Percentiles rank a stretch among this genome's conserved stretches.
Evolutionary conservation across 306 rosid species (phyloP).

Genomic region (Castanospermum australe): DNA sequence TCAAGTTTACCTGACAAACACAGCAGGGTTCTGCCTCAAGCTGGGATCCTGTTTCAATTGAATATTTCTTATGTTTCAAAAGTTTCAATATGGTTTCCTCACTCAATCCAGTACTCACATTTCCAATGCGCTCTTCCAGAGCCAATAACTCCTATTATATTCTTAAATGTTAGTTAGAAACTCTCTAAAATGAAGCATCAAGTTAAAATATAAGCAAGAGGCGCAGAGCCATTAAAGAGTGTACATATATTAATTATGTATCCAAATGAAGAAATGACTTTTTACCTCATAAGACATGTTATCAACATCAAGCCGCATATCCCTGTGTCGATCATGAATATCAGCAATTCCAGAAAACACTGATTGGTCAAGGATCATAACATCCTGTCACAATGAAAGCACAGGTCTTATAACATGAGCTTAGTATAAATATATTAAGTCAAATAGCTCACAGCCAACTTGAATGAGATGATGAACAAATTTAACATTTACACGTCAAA

Average conservation of each 20-base stretch:
- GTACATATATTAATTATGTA: background rate
- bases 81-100: constrained; percentile 64
- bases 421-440: background rate
- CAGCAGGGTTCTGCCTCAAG: constrained; percentile 83
- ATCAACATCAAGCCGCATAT: constrained; percentile 97
- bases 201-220: background rate
- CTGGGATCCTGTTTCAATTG: constrained; percentile 39
- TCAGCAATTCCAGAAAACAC: constrained; percentile 85
- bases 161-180: background rate
- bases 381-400: constrained; percentile 61
- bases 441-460: constrained; percentile 1
- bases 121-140: constrained; percentile 95
- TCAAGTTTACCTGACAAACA: constrained; percentile 81
- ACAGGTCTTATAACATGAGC: constrained; percentile 7
- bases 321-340: constrained; percentile 88
- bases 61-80: constrained; percentile 59
- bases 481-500: background rate
- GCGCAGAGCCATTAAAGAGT: background rate
- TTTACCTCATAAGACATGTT: constrained; percentile 97
- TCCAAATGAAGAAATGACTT: background rate
- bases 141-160: constrained; percentile 79
- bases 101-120: constrained; percentile 82
- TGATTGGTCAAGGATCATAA: constrained; percentile 90
- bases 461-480: constrained; percentile 6
- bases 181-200: background rate